Evolutionary conservation across 2,329 filamentous ascomycete species (phyloP).

Genomic region (Ophiostoma montium): DNA sequence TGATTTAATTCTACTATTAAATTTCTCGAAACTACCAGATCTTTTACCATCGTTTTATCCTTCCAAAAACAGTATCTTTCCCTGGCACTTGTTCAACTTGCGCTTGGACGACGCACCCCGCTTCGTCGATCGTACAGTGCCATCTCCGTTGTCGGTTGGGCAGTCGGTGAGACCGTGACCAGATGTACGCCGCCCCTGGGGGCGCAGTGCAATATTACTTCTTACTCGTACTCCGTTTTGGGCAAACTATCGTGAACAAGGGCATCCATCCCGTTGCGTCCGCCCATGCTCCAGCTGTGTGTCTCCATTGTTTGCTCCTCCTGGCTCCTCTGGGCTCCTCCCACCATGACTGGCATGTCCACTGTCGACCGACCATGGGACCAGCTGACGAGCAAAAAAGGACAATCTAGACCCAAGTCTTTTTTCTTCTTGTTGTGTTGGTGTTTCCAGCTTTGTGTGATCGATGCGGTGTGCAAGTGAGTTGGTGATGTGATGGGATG

Average conservation of each 20-base stretch:
- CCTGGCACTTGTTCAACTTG: no score
- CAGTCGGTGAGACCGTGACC: background rate
- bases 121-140: background rate
- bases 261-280: background rate
- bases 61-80: background rate
- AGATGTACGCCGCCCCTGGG: background rate
- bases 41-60: background rate
- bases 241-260: background rate
- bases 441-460: background rate
- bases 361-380: background rate
- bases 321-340: background rate
- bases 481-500: background rate
- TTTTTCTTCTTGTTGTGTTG: background rate
- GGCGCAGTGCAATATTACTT: no score
- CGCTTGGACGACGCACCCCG: background rate
- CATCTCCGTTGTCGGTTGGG: background rate
- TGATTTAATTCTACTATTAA: no score
- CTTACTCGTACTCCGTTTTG: background rate
- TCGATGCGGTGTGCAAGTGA: background rate
- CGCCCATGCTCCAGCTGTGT: no score
- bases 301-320: background rate
- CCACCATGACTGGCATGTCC: background rate
- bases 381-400: background rate
- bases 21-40: background rate
- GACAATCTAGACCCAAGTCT: background rate